Percentiles rank a stretch among this genome's conserved stretches.
Conservation (phyloP, 1,284 basidiomycete genomes). For the Ganoderma sinense region DNA sequence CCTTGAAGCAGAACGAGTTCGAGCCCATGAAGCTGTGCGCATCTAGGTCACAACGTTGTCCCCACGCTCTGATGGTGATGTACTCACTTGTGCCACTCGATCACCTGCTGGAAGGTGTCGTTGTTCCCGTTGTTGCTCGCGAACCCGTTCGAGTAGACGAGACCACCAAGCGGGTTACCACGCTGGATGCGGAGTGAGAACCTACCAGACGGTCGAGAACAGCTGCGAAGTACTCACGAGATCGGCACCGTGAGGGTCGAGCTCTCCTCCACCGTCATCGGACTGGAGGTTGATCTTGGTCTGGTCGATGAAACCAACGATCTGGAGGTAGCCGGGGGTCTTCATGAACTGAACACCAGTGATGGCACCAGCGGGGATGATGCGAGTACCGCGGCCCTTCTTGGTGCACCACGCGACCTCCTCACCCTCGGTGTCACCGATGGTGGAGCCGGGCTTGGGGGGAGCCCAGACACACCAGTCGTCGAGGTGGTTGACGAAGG, state of each 20-base stretch:
- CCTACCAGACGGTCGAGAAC: background rate
- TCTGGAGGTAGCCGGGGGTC: slow-evolving; percentile 71
- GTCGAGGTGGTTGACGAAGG: slow-evolving; percentile 58
- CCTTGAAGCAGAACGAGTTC: slow-evolving; percentile 57
- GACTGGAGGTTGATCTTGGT: slow-evolving; percentile 57
- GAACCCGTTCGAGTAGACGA: slow-evolving; percentile 59
- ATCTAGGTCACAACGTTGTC: background rate
- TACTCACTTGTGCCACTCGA: slow-evolving; percentile 54
- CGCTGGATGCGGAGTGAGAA: slow-evolving; percentile 35
- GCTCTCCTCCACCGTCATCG: slow-evolving; percentile 73
- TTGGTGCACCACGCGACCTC: slow-evolving; percentile 82
- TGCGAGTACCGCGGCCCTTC: slow-evolving; percentile 67
- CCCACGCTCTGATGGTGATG: background rate
- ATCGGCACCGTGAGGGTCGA: slow-evolving; percentile 62
- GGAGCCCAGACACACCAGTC: slow-evolving; percentile 76
- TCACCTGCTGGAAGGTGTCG: slow-evolving; percentile 46
- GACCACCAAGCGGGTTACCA: slow-evolving; percentile 61
- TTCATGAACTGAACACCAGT: slow-evolving; percentile 71
- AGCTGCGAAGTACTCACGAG: slow-evolving; percentile 32
- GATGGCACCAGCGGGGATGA: slow-evolving; percentile 69
- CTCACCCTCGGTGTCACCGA: slow-evolving; percentile 72
- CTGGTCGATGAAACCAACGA: slow-evolving; percentile 72
- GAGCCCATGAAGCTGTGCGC: slow-evolving; percentile 54
- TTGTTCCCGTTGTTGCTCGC: slow-evolving; percentile 43
- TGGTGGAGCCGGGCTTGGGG: slow-evolving; percentile 49